These are phyloP conservation scores for Macrophomina phaseolina DNA, from an alignment of 2,329 filamentous ascomycete genomes.

Conservation along the genomic window DNA sequence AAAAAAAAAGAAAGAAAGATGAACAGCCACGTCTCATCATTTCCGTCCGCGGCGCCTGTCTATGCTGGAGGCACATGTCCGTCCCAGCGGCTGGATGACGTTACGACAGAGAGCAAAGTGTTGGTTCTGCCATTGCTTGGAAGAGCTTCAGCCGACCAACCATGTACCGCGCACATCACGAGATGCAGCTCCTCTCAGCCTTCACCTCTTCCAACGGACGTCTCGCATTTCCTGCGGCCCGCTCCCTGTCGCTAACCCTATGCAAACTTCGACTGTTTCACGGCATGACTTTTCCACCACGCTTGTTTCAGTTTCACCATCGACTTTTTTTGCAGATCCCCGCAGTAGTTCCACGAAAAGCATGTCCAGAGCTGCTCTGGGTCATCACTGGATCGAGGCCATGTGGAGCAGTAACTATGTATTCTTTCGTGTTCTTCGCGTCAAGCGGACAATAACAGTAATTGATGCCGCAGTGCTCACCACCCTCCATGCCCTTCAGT, in stretches of 20 bases:
- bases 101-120: not conserved
- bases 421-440: conserved; percentile 8
- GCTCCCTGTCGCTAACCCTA: conserved; percentile 7
- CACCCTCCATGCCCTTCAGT: not conserved
- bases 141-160: not conserved
- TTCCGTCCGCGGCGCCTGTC: not conserved
- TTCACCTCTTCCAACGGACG: not conserved
- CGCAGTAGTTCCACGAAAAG: not conserved
- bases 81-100: not conserved
- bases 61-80: not conserved
- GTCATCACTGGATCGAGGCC: not conserved
- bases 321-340: not conserved
- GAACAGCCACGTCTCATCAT: not conserved
- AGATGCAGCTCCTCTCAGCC: not conserved
- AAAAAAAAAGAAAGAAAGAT: not conserved
- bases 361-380: not conserved
- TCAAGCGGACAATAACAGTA: conserved; percentile 4
- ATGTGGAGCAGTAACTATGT: not conserved
- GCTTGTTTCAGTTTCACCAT: conserved; percentile 6
- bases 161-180: not conserved
- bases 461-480: not conserved
- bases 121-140: not conserved
- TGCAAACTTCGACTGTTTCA: conserved; percentile 3
- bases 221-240: conserved; percentile 9
- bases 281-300: not conserved